These are phyloP conservation scores for Metrosideros polymorpha DNA, from an alignment of 441 rosid species.

Conservation along the genomic window DNA sequence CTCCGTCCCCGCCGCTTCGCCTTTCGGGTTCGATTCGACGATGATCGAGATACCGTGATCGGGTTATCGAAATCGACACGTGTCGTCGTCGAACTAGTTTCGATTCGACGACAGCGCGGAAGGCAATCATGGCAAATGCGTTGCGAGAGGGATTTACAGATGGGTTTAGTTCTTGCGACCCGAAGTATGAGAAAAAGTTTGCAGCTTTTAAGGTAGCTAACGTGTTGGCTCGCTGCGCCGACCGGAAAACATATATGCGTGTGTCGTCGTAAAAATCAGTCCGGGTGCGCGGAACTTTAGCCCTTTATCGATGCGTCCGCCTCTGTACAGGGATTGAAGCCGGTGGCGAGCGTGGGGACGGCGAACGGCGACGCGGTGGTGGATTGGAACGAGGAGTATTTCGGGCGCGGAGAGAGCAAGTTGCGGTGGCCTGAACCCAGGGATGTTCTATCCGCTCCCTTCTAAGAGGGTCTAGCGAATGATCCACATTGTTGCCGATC, in stretches of 20 bases:
- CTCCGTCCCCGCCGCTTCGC: neutral
- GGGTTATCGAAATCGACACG: neutral
- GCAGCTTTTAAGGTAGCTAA: neutral
- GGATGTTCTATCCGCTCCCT: neutral
- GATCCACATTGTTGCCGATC: neutral
- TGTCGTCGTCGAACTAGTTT: neutral
- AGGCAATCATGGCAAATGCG: neutral
- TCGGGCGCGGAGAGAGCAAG: neutral
- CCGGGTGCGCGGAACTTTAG: neutral
- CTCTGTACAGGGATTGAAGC: constrained; percentile 22
- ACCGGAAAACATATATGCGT: neutral
- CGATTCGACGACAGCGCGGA: fast-evolving
- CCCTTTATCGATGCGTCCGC: too few relatives aligned
- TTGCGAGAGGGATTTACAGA: neutral
- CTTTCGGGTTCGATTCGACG: neutral
- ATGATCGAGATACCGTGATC: neutral
- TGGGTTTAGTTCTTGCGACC: neutral
- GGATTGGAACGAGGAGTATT: neutral
- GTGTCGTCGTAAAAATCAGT: neutral
- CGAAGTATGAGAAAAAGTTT: fast-evolving
- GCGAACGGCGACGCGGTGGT: neutral
- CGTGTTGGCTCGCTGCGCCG: neutral
- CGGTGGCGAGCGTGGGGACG: neutral
- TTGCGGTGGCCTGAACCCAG: neutral
- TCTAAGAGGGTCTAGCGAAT: neutral